Evolutionary conservation across 1,139 yeast genomes (phyloP), one percentile per base, ranked within the genome.

Genomic region (Yamadazyma songkhlaensis): DNA sequence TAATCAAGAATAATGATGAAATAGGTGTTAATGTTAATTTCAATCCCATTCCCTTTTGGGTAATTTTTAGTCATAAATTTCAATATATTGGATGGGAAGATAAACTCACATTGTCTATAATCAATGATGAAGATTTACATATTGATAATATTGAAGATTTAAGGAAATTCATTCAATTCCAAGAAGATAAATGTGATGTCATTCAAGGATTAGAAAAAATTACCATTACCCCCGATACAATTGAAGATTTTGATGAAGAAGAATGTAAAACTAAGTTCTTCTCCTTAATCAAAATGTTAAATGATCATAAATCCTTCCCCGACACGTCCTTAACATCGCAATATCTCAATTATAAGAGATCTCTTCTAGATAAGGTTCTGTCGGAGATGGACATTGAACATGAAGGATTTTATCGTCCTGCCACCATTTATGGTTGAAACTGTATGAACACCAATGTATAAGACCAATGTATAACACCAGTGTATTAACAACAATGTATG

Each of bases 41-140:
- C 22, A 44, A 48, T 35, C 48, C 45, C 5, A 42, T 47, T 9
- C 51, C 52, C 6, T 42, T 48, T n/a, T 48, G 51, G 51, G 21
- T 37, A 14, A 46, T 48, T 2, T 48, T 48, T 34, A 33, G 40
- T n/a, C 29, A 36, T 10, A 28, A 36, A 3, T 47, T 35, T 24
- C 10, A 37, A 13, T 47, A 47, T 31, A 8, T 36, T 6, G 51
- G 45, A 1, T 43, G 50, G 45, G 35, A 41, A 22, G 30, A 34
- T 2, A 33, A 29, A 12, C 29, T 43, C 3, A 23, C 23, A 8
- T 9, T 30, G 31, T 55, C 57, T 29, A 73, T 62, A 45, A 57
- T 59, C 34, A 62, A 62, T 46, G 73, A 65, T 43, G 67, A 68
- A 12, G 44, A 36, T 22, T 26, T 38, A 11, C 20, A 29, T 6